These are phyloP conservation scores for Pholiota conissans DNA, from an alignment of 768 basidiomycete genomes.

Conservation along the genomic window DNA sequence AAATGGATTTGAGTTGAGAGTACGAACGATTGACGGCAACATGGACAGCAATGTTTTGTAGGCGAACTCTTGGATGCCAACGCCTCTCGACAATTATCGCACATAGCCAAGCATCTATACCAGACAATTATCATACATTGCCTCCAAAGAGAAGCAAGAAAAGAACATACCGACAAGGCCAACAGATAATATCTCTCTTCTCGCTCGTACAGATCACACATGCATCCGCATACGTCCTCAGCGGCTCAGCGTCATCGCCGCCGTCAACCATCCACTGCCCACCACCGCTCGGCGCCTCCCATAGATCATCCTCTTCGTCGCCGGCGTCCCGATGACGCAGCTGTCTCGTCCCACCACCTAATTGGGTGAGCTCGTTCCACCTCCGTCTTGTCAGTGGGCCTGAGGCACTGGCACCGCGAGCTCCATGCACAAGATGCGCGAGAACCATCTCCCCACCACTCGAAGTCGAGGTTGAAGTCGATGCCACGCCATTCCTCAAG, in stretches of 20 bases:
- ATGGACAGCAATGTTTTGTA: conserved; percentile 65
- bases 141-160: neutral
- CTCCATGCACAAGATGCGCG: conserved; percentile 25
- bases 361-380: conserved; percentile 20
- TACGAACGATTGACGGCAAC: conserved; percentile 55
- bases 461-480: conserved; percentile 20
- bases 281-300: conserved; percentile 12
- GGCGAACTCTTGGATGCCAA: conserved; percentile 54
- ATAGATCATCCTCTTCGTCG: conserved; percentile 18
- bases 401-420: conserved; percentile 4
- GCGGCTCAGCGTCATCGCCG: neutral
- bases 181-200: conserved; percentile 71
- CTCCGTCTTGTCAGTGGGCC: conserved; percentile 20
- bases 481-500: conserved; percentile 22
- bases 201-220: conserved; percentile 79
- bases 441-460: conserved; percentile 23
- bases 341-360: conserved; percentile 1
- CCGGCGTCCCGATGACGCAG: conserved; percentile 15
- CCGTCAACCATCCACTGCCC: conserved; percentile 1
- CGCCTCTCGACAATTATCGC: conserved; percentile 64
- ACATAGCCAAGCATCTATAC: conserved; percentile 56
- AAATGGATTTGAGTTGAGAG: too few species aligned
- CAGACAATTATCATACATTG: conserved; percentile 15
- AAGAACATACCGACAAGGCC: conserved; percentile 72
- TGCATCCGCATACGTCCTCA: conserved; percentile 21